Base-by-base conservation (phyloP, 2,329 filamentous ascomycete genomes). In the Fusarium phyllophilum region DNA sequence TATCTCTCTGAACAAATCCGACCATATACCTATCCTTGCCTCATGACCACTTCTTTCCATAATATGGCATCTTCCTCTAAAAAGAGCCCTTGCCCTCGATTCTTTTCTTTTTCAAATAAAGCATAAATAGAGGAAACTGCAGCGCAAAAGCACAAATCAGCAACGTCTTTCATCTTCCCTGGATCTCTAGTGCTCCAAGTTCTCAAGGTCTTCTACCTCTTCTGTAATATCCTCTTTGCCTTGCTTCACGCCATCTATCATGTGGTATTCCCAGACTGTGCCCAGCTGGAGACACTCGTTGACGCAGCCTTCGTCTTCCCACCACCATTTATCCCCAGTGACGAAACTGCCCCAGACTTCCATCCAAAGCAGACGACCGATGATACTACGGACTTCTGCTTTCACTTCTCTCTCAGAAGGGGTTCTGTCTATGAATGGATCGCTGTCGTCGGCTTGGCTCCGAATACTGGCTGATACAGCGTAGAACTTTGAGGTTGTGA, bases 311-410 rank as follows among this genome's bases (percentile, higher is more conserved):
- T 82, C 79, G 38, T 90, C 86, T 46, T 91, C 88, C 89, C 89
- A 91, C 90, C 90, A 92, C 89, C 89, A 91, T 48, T 78, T 82
- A 10, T 84, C 79, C 1, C 84, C 84, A 6, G 83, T 84, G 14
- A 90, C 85, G 66, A 84, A 86, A 7, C 78, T 76, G 1, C 89
- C 89, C 90, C 89, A 92, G 18, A 89, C 85, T 75, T 91, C 87
- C 75, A 85, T 84, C 90, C 90, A 92, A 24, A 92, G 81, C 83
- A 89, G 86, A 41, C 88, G 84, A 0, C 88, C 89, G 3, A 89
- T 83, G 5, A 87, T 79, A 63, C 84, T 88, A 63, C 86, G 85
- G 8, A 91, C 82, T 75, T 90, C 84, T 4, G 80, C 83, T 70
- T 85, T 84, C 3, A 80, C 74, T 57, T 83, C 80, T 33, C 78